Percentiles rank a stretch among this genome's conserved stretches.
These are phyloP conservation scores for Gymnopus androsaceus DNA, from an alignment of 1,284 basidiomycete species.

Conservation along the genomic window DNA sequence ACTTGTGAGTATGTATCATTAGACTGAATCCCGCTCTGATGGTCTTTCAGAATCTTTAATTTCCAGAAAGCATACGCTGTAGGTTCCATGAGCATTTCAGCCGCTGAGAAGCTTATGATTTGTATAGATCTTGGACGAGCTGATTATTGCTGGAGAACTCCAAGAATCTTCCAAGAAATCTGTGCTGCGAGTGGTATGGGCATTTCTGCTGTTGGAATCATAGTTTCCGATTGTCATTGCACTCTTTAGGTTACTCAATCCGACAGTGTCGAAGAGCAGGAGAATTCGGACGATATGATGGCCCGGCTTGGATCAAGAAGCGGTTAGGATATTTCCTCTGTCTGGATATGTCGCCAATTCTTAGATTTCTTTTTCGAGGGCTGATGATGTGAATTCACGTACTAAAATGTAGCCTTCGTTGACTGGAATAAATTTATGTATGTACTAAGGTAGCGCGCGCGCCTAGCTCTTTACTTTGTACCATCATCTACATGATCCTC, in stretches of 20 bases:
- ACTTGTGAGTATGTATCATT: slow-evolving; percentile 62
- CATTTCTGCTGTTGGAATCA: slow-evolving; percentile 9
- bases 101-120: slow-evolving; percentile 21
- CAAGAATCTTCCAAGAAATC: slow-evolving; percentile 97
- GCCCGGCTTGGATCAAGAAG: slow-evolving; percentile 69
- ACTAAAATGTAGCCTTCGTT: background rate
- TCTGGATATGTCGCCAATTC: background rate
- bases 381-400: slow-evolving; percentile 12
- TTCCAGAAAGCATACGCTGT: slow-evolving; percentile 98
- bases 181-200: slow-evolving; percentile 39
- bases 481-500: no score
- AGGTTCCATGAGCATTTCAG: slow-evolving; percentile 23
- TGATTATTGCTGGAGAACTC: slow-evolving; percentile 97
- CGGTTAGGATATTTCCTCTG: slow-evolving; percentile 45
- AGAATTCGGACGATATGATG: slow-evolving; percentile 77
- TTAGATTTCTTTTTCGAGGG: slow-evolving; percentile 11
- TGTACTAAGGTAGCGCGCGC: no score
- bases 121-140: slow-evolving; percentile 92
- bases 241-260: slow-evolving; percentile 74
- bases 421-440: background rate
- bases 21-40: slow-evolving; percentile 7
- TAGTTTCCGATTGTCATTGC: background rate
- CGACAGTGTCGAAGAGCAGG: slow-evolving; percentile 79
- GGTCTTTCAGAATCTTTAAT: slow-evolving; percentile 84
- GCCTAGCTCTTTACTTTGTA: background rate